A percentile compares a stretch with the other conserved stretches of the same genome.
Conservation (phyloP, 768 basidiomycete species). For the Lentinula edodes region DNA sequence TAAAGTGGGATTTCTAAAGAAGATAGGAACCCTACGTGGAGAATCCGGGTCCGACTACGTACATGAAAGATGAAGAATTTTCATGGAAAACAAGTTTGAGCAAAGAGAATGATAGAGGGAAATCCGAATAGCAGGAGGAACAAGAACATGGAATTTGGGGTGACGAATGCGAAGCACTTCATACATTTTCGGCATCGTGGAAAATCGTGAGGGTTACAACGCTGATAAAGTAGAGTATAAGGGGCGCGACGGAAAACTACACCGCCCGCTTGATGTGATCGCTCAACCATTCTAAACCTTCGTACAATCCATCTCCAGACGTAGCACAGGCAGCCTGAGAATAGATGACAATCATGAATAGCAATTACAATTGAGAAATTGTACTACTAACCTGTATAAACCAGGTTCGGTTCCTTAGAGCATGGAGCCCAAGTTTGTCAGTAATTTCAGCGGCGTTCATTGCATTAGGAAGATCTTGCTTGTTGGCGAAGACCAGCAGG, state of each 20-base stretch:
- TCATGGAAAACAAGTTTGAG: slow-evolving; percentile 8
- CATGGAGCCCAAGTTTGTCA: slow-evolving; percentile 98
- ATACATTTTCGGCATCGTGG: slow-evolving; percentile 55
- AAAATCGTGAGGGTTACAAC: slow-evolving; percentile 52
- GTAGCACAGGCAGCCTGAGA: slow-evolving; percentile 93
- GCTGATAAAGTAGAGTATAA: slow-evolving; percentile 40
- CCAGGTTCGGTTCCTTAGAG: slow-evolving; percentile 96
- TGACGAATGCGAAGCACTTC: slow-evolving; percentile 36
- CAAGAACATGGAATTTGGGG: slow-evolving; percentile 26
- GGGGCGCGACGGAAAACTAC: slow-evolving; percentile 40
- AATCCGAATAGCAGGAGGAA: slow-evolving; percentile 14
- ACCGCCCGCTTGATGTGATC: slow-evolving; percentile 83
- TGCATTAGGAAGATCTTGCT: slow-evolving; percentile 99
- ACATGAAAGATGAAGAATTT: slow-evolving; percentile 5
- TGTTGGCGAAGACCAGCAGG: slow-evolving; percentile 99
- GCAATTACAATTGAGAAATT: slow-evolving; percentile 5
- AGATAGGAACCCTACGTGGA: background rate
- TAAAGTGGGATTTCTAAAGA: slow-evolving; percentile 2
- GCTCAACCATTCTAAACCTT: slow-evolving; percentile 96
- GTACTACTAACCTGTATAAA: slow-evolving; percentile 76
- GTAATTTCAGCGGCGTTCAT: slow-evolving; percentile 99
- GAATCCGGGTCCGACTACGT: slow-evolving; percentile 1
- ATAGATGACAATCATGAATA: background rate
- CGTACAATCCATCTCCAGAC: slow-evolving; percentile 96
- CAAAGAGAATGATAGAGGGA: slow-evolving; percentile 11